Evolutionary conservation across 23 red algal genomes (phyloP), one percentile per base, ranked within the genome.

Genomic region (Gracilaria caudata): DNA sequence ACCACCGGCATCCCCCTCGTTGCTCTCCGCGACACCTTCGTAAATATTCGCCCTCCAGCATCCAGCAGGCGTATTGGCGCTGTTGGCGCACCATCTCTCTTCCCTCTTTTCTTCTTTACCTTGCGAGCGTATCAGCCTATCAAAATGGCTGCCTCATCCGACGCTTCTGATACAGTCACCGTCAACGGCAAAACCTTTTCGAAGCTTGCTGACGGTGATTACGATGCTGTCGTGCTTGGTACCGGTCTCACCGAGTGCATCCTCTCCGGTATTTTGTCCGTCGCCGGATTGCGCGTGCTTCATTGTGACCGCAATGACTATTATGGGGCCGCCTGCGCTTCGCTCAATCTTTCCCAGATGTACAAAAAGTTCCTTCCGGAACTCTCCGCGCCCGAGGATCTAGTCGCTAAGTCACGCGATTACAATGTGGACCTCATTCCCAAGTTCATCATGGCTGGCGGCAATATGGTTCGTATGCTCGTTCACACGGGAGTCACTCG

Each of bases 201-300:
- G 40, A 79, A 73, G 34, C 84, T 99, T 20, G 97, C 97, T 29
- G 97, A 99, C 71, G 97, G 97, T 57, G 75, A 86, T 3, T 99
- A 99, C 68, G 97, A 99, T 51, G 97, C 91, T n/a, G 82, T 99
- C 77, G 93, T 99, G 19, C 86, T 95, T 32, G 97, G 97, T 30
- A 99, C 97, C 6, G 97, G 97, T 68, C 80, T 99, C 41, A 99
- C 93, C 49, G 97, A 99, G 63, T 99, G 97, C 74, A 92, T 99
- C 40, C 71, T 99, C 12, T 90, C 83, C 60, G 97, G 97, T 25
- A 87, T 99, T 64, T 81, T 99, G 33, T 93, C 88, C 19, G 88
- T 95, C 11, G 78, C 75, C 47, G 97, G 97, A 11, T 49, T 94
- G 44, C 92, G 91, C 24, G 93, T 99, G 47, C 85, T 99, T 30